Base-by-base conservation (phyloP, 768 basidiomycete genomes). In the Phaffia tasmanica region DNA sequence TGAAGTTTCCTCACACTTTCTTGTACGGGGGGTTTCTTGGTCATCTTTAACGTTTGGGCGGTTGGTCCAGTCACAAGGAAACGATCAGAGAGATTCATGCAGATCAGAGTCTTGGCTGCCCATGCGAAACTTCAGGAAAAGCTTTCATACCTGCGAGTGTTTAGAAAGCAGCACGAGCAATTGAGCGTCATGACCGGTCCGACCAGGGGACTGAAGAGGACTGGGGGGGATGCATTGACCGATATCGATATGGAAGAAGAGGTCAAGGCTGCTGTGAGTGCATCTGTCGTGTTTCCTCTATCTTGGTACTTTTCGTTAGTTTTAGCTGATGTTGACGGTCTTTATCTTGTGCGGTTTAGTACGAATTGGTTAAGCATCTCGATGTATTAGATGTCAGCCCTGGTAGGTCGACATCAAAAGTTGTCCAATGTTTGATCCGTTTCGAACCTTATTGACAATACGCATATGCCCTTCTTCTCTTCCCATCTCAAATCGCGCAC, bases 181-280 rank as follows among this genome's bases (percentile, higher is more conserved):
- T 80, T 99, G 27, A 88, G 89, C 6, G 87, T 93, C 51, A 98
- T 98, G 92, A 97, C 94, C 0, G 88, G 87, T 1, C 93, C 92
- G 29, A 91, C 89, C 48, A 89, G 88, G 73, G 92, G 90, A 3
- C 77, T 67, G 25, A 67, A 62, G 66, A 61, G 60, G 23, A 55
- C 77, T 2, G 64, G 64, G 32, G 64, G 64, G 23, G 56, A 58
- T 46, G 64, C 56, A 7, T 71, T 77, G 9, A 74, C 75, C 29
- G 91, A 89, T 2, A 86, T 97, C 82, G 91, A 97, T 73, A 95
- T 97, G 93, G 92, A 93, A 74, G 91, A 91, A 72, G 94, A 97
- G 76, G 92, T 97, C 53, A 86, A 89, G 75, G 86, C 90, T 75
- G 91, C 90, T 16, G 65, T 66, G 30, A 59, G 65, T 59, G 3